Evolutionary conservation across 345 rosid genomes (phyloP).

Genomic region (Chamaenerion angustifolium): DNA sequence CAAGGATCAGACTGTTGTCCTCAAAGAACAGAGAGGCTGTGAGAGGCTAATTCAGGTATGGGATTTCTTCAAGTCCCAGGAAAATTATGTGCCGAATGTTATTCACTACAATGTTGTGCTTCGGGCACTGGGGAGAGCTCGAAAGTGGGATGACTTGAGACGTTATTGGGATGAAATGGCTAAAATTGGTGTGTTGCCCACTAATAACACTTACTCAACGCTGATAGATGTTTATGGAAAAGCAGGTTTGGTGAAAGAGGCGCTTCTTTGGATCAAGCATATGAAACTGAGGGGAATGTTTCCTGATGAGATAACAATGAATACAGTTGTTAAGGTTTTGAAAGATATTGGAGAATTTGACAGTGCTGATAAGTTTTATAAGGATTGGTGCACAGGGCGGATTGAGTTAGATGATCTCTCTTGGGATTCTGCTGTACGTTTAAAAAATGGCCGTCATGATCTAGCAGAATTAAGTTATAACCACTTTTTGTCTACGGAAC

Average conservation of each 20-base stretch:
- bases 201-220: constrained; percentile 65
- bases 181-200: constrained; percentile 48
- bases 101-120: constrained; percentile 81
- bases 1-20: constrained; percentile 70
- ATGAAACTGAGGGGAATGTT: constrained; percentile 61
- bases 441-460: constrained; percentile 16
- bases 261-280: constrained; percentile 81
- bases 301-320: constrained; percentile 77
- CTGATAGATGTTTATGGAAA: constrained; percentile 87
- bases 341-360: constrained; percentile 62
- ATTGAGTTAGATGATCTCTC: constrained; percentile 54
- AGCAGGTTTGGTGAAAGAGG: constrained; percentile 69
- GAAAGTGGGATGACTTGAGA: constrained; percentile 75
- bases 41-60: constrained; percentile 49
- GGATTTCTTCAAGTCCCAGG: constrained; percentile 48
- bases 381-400: constrained; percentile 58
- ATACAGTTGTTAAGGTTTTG: constrained; percentile 60
- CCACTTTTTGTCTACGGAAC: constrained; percentile 70
- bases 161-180: constrained; percentile 84
- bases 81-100: constrained; percentile 55
- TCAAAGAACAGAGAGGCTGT: constrained; percentile 55
- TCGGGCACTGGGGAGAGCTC: constrained; percentile 66
- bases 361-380: constrained; percentile 66
- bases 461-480: constrained; percentile 46
- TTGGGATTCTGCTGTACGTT: constrained; percentile 37